These are phyloP conservation scores for Hevea brasiliensis DNA, from an alignment of 345 rosid species.

Conservation along the genomic window DNA sequence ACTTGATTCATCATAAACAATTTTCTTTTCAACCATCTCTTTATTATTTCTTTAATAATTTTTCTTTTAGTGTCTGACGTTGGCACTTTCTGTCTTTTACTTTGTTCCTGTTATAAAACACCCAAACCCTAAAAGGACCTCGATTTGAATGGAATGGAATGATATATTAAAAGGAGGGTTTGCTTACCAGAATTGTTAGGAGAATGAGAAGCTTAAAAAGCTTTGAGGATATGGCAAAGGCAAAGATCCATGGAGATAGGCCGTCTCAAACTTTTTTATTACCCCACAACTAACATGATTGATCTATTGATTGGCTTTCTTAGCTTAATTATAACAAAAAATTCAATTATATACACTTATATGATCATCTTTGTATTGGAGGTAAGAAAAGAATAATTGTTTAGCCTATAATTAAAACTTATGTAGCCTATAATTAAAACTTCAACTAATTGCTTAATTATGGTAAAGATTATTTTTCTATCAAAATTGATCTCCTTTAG, in stretches of 20 bases:
- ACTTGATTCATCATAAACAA: conserved; percentile 33
- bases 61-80: conserved; percentile 37
- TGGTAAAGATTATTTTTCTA: too few species aligned
- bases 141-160: conserved; percentile 44
- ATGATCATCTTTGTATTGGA: too few species aligned
- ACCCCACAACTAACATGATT: conserved; percentile 39
- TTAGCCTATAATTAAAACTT: too few species aligned
- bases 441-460: too few species aligned
- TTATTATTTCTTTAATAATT: conserved; percentile 15
- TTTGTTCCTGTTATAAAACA: conserved; percentile 53
- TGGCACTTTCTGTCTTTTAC: conserved; percentile 47
- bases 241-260: conserved; percentile 6
- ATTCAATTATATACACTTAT: too few species aligned
- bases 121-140: conserved; percentile 59
- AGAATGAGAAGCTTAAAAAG: conserved; percentile 36
- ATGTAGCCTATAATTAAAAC: too few species aligned
- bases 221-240: conserved; percentile 17
- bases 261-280: conserved; percentile 31
- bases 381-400: too few species aligned
- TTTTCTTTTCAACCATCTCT: background rate
- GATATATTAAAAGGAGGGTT: conserved; percentile 30
- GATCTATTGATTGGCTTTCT: conserved; percentile 22
- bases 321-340: background rate
- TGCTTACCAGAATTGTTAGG: conserved; percentile 13
- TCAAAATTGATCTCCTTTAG: too few species aligned